phyloP scores from a whole-genome alignment of 805 yeast genomes.

The Spathaspora sp. region DNA sequence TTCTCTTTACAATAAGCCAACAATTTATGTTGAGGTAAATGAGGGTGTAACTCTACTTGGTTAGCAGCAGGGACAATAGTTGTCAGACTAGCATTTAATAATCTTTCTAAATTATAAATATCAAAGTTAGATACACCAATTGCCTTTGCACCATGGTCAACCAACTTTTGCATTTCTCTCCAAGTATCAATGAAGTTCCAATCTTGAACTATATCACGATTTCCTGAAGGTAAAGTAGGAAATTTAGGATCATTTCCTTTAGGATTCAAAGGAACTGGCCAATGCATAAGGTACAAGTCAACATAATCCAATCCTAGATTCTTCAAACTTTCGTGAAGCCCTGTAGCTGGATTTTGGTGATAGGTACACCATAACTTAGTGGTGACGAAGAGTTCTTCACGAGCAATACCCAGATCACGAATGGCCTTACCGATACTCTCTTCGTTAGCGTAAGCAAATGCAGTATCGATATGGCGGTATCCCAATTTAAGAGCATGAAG shows the following conservation, averaged over 20 bases:
- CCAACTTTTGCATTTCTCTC: conserved; percentile 50
- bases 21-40: conserved; percentile 40
- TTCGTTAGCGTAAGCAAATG: conserved; percentile 65
- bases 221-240: conserved; percentile 33
- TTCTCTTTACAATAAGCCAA: conserved; percentile 46
- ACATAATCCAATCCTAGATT: conserved; percentile 70
- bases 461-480: conserved; percentile 75
- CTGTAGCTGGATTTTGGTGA: conserved; percentile 48
- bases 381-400: conserved; percentile 64
- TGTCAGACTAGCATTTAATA: conserved; percentile 46
- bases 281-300: conserved; percentile 74
- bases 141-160: conserved; percentile 53
- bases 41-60: conserved; percentile 68
- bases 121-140: conserved; percentile 78
- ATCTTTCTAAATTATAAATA: conserved; percentile 33
- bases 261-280: conserved; percentile 58
- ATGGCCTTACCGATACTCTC: conserved; percentile 53
- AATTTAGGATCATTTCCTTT: conserved; percentile 28
- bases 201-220: conserved; percentile 28
- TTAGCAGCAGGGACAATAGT: conserved; percentile 62
- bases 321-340: conserved; percentile 53
- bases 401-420: conserved; percentile 54
- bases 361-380: conserved; percentile 63
- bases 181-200: conserved; percentile 54
- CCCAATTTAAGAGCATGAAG: conserved; percentile 57